A percentile compares a stretch with the other conserved stretches of the same genome.
Evolutionary conservation across 75 land plant genomes (phyloP).

Genomic region (Pinus albicaulis): DNA sequence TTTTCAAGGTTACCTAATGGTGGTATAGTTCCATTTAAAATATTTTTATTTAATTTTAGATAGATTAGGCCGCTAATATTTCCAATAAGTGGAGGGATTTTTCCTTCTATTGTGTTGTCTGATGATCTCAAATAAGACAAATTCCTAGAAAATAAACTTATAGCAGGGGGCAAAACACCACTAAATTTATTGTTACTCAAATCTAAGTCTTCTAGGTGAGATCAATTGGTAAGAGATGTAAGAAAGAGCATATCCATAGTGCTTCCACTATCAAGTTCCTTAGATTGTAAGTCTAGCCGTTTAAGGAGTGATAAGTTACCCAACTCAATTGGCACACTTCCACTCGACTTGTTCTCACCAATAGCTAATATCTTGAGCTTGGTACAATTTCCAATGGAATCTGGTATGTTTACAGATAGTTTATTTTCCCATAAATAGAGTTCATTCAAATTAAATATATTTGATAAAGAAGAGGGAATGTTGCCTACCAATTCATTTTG

Average conservation of each 20-base stretch:
- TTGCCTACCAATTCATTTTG: conserved; percentile 5
- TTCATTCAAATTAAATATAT: not conserved
- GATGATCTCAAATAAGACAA: not conserved
- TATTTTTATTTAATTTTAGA: conserved; percentile 16
- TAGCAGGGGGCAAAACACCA: not conserved
- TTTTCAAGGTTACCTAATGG: conserved; percentile 3
- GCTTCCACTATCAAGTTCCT: not conserved
- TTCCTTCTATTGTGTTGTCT: not conserved
- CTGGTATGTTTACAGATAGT: no score
- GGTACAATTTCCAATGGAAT: conserved; percentile 2
- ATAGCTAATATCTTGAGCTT: conserved; percentile 7
- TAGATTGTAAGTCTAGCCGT: not conserved
- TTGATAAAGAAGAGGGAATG: conserved; percentile 14
- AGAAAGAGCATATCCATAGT: not conserved
- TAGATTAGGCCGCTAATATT: not conserved
- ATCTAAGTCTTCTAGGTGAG: not conserved
- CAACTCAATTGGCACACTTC: conserved; percentile 16
- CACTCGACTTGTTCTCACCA: conserved; percentile 19
- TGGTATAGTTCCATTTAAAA: conserved; percentile 19
- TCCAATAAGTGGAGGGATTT: not conserved
- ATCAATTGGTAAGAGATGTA: not conserved
- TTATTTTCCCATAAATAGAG: no score
- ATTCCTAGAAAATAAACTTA: not conserved
- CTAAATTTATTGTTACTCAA: conserved; percentile 1
- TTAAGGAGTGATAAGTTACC: not conserved